These are phyloP conservation scores for Epichloe gansuensis DNA, from an alignment of 2,329 filamentous ascomycete genomes.

Conservation along the genomic window DNA sequence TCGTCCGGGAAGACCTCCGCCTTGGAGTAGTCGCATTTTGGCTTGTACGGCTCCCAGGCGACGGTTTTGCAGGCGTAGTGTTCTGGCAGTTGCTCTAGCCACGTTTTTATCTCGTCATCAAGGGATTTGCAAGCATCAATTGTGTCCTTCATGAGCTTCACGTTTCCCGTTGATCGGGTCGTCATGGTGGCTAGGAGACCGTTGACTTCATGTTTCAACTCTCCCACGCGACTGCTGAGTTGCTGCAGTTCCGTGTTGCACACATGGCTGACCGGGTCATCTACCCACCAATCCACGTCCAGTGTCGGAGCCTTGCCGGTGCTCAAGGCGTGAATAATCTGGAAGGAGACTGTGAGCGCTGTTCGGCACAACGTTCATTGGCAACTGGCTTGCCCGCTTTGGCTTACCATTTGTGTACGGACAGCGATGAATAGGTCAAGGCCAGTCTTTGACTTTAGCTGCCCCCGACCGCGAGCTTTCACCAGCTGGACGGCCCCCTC, in stretches of 20 bases:
- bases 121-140: constrained; percentile 38
- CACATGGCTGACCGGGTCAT: constrained; percentile 34
- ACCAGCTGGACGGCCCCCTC: constrained; percentile 49
- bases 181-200: constrained; percentile 30
- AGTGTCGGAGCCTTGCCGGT: constrained; percentile 38
- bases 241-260: constrained; percentile 33
- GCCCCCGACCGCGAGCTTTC: constrained; percentile 41
- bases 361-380: no score
- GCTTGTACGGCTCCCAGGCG: constrained; percentile 42
- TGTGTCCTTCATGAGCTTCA: constrained; percentile 36
- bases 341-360: not conserved
- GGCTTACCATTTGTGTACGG: constrained; percentile 41
- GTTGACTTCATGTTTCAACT: constrained; percentile 42
- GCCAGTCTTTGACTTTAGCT: constrained; percentile 38
- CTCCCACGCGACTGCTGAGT: constrained; percentile 39
- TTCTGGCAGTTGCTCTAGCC: constrained; percentile 36
- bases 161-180: constrained; percentile 34
- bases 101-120: constrained; percentile 38
- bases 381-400: no score
- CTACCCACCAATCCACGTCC: constrained; percentile 47
- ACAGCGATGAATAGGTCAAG: constrained; percentile 45
- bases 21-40: constrained; percentile 35
- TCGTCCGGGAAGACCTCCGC: constrained; percentile 45
- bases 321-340: constrained; percentile 45
- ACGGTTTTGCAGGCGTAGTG: constrained; percentile 37